Evolutionary conservation across 2,329 filamentous ascomycete genomes (phyloP).

Genomic region (Apiospora aurea): DNA sequence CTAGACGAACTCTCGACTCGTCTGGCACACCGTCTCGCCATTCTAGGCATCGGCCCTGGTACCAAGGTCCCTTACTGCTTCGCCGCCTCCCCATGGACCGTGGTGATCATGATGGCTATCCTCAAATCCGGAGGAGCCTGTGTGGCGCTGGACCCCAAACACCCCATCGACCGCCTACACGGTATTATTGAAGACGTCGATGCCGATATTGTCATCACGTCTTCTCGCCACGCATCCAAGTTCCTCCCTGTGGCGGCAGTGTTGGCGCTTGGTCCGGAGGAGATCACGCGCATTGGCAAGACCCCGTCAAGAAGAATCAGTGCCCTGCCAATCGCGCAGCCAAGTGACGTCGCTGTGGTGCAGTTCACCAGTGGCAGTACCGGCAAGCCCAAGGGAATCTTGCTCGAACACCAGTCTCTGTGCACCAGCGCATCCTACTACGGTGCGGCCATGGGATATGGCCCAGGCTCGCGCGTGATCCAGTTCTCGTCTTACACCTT

Average conservation of each 20-base stretch:
- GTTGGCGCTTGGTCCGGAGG: constrained; percentile 23
- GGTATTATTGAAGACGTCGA: background rate
- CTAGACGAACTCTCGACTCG: background rate
- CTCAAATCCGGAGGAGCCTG: constrained; percentile 21
- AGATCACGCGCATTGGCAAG: constrained; percentile 23
- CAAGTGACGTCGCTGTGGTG: background rate
- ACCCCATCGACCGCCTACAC: constrained; percentile 1
- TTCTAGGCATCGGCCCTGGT: background rate
- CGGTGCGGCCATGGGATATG: background rate
- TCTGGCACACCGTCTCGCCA: constrained; percentile 6
- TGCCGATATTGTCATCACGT: constrained; percentile 20
- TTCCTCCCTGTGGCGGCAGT: constrained; percentile 24
- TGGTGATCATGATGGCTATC: constrained; percentile 19
- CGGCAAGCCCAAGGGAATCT: constrained; percentile 7
- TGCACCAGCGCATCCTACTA: constrained; percentile 12
- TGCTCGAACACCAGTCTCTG: constrained; percentile 7
- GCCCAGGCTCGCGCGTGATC: constrained; percentile 1
- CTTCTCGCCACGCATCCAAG: constrained; percentile 23
- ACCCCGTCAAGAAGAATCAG: background rate
- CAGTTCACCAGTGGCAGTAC: constrained; percentile 9
- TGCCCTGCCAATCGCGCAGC: background rate
- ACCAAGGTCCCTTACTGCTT: constrained; percentile 1
- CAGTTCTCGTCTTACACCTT: constrained; percentile 21
- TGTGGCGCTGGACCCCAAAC: constrained; percentile 18
- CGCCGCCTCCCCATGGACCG: background rate